Percentiles rank a stretch among this genome's conserved stretches.
Conservation (phyloP, 192 early-diverging fungal species). For the Podila epicladia region DNA sequence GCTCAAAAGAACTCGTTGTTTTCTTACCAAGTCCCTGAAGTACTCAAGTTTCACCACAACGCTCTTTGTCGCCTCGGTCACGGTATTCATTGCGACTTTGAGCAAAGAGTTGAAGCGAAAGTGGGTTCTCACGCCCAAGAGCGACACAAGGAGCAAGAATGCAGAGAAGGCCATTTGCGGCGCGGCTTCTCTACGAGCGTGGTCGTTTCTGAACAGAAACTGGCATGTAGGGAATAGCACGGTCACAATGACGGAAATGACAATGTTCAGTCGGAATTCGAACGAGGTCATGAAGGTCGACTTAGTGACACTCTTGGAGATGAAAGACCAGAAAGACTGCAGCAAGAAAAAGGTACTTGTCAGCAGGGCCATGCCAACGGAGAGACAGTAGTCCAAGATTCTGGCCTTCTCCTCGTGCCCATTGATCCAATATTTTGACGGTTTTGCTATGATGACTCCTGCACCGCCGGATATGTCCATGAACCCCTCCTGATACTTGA, state of each 20-base stretch:
- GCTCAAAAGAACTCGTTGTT: background rate
- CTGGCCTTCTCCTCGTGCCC: background rate
- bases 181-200: background rate
- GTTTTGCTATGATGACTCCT: background rate
- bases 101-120: slow-evolving; percentile 1
- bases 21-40: slow-evolving; percentile 3
- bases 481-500: slow-evolving; percentile 6
- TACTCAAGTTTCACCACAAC: slow-evolving; percentile 7
- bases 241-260: background rate
- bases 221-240: background rate
- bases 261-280: slow-evolving; percentile 1
- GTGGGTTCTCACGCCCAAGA: background rate
- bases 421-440: background rate
- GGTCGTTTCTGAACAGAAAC: slow-evolving; percentile 2
- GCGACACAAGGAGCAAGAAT: background rate
- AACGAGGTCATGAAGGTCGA: slow-evolving; percentile 1
- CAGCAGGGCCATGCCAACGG: background rate
- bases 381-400: background rate
- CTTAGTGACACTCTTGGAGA: slow-evolving; percentile 2
- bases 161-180: slow-evolving; percentile 2
- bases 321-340: background rate
- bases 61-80: background rate
- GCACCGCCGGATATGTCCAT: background rate
- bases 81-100: slow-evolving; percentile 1
- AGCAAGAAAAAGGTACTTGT: slow-evolving; percentile 10